Conservation (phyloP, 495 filamentous ascomycete species). For the Acidiella bohemica region DNA sequence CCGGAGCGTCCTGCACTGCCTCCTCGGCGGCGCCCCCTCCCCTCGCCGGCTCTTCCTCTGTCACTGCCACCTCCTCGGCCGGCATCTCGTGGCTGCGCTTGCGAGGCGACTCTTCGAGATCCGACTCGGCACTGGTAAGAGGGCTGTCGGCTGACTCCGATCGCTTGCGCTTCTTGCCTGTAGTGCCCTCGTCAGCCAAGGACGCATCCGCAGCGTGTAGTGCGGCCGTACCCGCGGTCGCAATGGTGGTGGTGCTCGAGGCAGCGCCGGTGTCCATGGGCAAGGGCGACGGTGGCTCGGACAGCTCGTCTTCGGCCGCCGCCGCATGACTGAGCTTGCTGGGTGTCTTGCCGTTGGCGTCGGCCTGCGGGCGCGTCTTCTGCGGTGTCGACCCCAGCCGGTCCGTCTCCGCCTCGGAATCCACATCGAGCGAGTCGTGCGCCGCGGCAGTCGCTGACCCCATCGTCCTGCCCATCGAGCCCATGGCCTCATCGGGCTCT, state of each 20-base stretch:
- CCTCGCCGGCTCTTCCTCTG: constrained; percentile 22
- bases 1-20: background rate
- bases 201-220: too few relatives aligned
- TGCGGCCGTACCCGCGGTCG: background rate
- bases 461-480: constrained; percentile 30
- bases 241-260: constrained; percentile 18
- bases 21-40: too few relatives aligned
- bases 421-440: constrained; percentile 40
- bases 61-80: constrained; percentile 17
- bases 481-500: constrained; percentile 30
- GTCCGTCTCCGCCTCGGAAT: constrained; percentile 98
- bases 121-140: constrained; percentile 28
- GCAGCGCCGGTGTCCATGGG: constrained; percentile 13
- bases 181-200: too few relatives aligned
- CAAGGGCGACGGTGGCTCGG: constrained; percentile 16
- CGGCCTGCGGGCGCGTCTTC: constrained; percentile 33
- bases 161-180: constrained; percentile 31
- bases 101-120: constrained; percentile 37
- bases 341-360: constrained; percentile 23
- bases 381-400: constrained; percentile 84
- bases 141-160: constrained; percentile 36
- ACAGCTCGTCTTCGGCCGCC: constrained; percentile 13
- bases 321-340: constrained; percentile 25
- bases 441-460: constrained; percentile 17
- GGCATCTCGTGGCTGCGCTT: constrained; percentile 39